phyloP scores from a whole-genome alignment of 768 basidiomycete genomes.

The Tylopilus felleus region DNA sequence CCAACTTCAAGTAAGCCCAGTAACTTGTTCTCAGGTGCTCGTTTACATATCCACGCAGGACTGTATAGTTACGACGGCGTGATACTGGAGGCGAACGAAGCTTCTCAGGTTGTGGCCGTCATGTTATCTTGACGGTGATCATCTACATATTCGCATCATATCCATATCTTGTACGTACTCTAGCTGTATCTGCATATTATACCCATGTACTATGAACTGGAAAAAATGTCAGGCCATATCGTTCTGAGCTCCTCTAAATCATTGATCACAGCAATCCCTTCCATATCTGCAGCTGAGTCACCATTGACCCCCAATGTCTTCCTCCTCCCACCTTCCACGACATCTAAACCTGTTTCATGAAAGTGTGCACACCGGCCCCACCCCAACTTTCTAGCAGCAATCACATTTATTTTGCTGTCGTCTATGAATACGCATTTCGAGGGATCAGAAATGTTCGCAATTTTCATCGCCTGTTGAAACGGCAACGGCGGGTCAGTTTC shows the following conservation, averaged over 20 bases:
- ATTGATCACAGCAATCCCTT: conserved; percentile 50
- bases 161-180: neutral
- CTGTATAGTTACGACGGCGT: conserved; percentile 79
- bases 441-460: conserved; percentile 59
- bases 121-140: conserved; percentile 53
- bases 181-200: conserved; percentile 1
- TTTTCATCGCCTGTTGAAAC: conserved; percentile 54
- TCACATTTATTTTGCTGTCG: conserved; percentile 68
- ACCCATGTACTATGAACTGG: conserved; percentile 16
- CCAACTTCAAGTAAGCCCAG: conserved; percentile 60
- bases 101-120: conserved; percentile 73
- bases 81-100: conserved; percentile 74
- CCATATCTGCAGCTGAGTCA: conserved; percentile 33
- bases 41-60: conserved; percentile 9
- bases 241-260: conserved; percentile 63
- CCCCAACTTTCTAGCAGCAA: conserved; percentile 58
- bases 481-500: neutral
- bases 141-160: no score
- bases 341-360: conserved; percentile 61
- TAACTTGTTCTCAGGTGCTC: neutral
- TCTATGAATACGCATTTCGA: conserved; percentile 77
- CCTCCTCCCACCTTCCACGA: conserved; percentile 58
- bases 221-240: conserved; percentile 78
- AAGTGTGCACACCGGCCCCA: conserved; percentile 80
- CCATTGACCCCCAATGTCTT: conserved; percentile 43